Evolutionary conservation across 768 basidiomycete species (phyloP).

Genomic region (Leccinum truebloodii): DNA sequence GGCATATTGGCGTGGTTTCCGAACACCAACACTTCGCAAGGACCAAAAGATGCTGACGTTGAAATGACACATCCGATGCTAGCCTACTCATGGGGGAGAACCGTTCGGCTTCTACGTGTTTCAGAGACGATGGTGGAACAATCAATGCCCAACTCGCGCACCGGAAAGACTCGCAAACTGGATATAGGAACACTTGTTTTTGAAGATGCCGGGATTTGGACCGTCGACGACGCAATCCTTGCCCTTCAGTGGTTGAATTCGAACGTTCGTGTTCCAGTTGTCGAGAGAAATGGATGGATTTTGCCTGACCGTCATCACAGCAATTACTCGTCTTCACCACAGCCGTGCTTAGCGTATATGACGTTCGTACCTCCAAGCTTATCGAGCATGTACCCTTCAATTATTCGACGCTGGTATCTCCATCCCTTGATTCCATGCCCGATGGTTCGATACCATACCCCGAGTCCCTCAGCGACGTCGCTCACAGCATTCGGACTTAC

Average conservation of each 20-base stretch:
- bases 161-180: conserved; percentile 57
- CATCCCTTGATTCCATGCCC: conserved; percentile 46
- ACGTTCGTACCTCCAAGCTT: conserved; percentile 52
- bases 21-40: conserved; percentile 42
- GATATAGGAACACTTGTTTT: conserved; percentile 69
- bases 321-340: conserved; percentile 68
- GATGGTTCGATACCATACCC: conserved; percentile 49
- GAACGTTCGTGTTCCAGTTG: conserved; percentile 63
- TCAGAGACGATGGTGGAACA: conserved; percentile 59
- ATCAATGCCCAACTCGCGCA: conserved; percentile 49
- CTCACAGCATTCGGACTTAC: conserved; percentile 76
- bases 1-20: conserved; percentile 86
- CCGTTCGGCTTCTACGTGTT: conserved; percentile 64
- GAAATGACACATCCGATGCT: conserved; percentile 58
- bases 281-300: neutral
- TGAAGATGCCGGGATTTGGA: conserved; percentile 60
- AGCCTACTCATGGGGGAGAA: conserved; percentile 83
- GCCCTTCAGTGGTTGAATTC: conserved; percentile 87
- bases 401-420: conserved; percentile 54
- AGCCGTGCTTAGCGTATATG: conserved; percentile 65
- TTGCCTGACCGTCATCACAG: conserved; percentile 37
- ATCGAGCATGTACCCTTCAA: conserved; percentile 67
- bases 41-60: conserved; percentile 18
- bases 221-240: conserved; percentile 59
- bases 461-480: conserved; percentile 53